Evolutionary conservation across 306 rosid species (phyloP).

Genomic region (Alnus rubra): DNA sequence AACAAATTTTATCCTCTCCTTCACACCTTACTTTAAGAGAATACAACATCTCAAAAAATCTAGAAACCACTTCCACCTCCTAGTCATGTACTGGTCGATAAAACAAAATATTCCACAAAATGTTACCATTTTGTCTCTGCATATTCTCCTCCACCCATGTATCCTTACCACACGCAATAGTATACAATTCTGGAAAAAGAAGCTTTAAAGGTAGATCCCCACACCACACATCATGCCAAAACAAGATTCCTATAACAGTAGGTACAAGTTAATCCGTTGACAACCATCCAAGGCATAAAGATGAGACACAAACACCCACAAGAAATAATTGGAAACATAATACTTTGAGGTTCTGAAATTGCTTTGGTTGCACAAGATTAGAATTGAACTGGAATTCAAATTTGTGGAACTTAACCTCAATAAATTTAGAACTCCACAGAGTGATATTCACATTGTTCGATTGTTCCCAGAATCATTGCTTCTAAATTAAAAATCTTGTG

Average conservation of each 20-base stretch:
- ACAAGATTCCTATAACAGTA: not conserved
- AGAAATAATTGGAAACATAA: not conserved
- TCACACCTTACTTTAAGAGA: no score
- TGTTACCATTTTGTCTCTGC: no score
- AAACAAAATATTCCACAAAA: no score
- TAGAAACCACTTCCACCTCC: no score
- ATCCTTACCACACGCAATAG: no score
- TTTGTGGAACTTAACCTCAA: not conserved
- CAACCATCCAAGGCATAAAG: not conserved
- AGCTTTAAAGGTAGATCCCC: no score
- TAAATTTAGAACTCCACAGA: not conserved
- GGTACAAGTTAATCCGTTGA: not conserved
- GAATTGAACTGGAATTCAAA: not conserved
- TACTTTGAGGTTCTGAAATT: not conserved
- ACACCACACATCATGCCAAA: no score
- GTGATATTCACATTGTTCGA: not conserved
- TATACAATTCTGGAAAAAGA: no score
- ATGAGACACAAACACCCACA: not conserved
- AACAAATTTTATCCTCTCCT: no score
- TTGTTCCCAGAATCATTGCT: slow-evolving; percentile 1
- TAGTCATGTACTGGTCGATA: no score
- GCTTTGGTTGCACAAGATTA: not conserved
- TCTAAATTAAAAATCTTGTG: not conserved
- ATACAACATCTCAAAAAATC: no score
- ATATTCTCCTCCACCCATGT: no score